These are phyloP conservation scores for Saccharomyces kudriavzevii DNA, from an alignment of 805 yeast genomes.

Conservation along the genomic window DNA sequence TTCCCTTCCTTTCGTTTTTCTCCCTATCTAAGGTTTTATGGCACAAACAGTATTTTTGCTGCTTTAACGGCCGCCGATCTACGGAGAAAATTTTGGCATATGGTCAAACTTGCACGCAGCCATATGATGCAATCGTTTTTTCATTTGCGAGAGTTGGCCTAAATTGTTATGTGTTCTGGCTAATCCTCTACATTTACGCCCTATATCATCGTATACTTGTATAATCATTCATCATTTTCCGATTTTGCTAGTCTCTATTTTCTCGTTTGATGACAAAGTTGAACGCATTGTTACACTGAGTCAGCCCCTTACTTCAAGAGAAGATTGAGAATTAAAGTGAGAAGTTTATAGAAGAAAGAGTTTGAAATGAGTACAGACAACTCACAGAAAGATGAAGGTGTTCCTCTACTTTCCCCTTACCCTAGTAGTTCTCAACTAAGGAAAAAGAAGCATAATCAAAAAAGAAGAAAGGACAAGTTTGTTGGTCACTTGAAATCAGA, in stretches of 20 bases:
- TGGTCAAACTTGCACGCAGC: neutral
- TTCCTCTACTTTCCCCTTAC: neutral
- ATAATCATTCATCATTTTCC: neutral
- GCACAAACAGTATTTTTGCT: neutral
- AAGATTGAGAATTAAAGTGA: neutral
- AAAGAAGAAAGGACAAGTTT: neutral
- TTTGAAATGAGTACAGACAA: neutral
- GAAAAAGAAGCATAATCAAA: conserved; percentile 1
- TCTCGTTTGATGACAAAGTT: neutral
- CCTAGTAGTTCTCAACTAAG: conserved; percentile 2
- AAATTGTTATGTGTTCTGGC: neutral
- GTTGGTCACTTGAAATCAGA: neutral
- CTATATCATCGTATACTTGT: neutral
- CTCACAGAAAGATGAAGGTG: neutral
- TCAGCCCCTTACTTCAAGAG: neutral
- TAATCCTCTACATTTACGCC: neutral
- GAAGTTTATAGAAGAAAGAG: neutral
- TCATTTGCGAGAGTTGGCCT: neutral
- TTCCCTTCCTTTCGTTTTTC: neutral
- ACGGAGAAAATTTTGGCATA: neutral
- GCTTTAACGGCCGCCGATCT: neutral
- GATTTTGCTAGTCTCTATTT: neutral
- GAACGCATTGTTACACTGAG: neutral
- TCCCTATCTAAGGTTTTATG: neutral
- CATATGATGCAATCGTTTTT: neutral